These are phyloP conservation scores for Hericium erinaceus DNA, from an alignment of 768 basidiomycete species.

Conservation along the genomic window DNA sequence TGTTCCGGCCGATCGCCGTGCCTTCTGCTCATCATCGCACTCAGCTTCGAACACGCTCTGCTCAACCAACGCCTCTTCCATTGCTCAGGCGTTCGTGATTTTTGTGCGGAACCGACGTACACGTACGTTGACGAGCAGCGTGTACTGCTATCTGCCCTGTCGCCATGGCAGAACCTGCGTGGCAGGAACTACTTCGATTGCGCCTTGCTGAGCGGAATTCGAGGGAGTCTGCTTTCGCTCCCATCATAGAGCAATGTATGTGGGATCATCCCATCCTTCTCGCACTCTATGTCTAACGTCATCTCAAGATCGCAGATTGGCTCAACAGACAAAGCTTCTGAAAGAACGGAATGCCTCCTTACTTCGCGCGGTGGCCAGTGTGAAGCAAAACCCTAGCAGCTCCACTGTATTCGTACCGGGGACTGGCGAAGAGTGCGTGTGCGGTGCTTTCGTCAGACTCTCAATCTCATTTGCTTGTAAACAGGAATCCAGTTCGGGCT, in stretches of 20 bases:
- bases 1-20: background rate
- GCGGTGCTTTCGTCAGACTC: background rate
- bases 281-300: slow-evolving; percentile 9
- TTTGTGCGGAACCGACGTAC: too few species aligned
- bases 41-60: background rate
- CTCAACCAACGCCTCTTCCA: background rate
- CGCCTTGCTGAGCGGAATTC: slow-evolving; percentile 80
- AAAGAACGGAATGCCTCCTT: slow-evolving; percentile 90
- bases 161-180: slow-evolving; percentile 69
- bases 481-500: slow-evolving; percentile 74
- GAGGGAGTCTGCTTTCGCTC: slow-evolving; percentile 69
- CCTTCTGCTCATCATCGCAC: background rate
- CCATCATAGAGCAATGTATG: slow-evolving; percentile 90
- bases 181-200: slow-evolving; percentile 75
- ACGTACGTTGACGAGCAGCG: too few species aligned
- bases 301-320: slow-evolving; percentile 72
- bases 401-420: slow-evolving; percentile 55
- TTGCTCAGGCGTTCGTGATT: background rate
- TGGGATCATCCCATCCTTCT: slow-evolving; percentile 12
- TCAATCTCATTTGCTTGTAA: background rate
- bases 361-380: slow-evolving; percentile 72
- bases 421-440: slow-evolving; percentile 62
- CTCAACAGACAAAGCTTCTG: slow-evolving; percentile 84
- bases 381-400: slow-evolving; percentile 50
- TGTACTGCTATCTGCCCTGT: background rate